These are phyloP conservation scores for Auriscalpium vulgare DNA, from an alignment of 768 basidiomycete genomes.

Conservation along the genomic window DNA sequence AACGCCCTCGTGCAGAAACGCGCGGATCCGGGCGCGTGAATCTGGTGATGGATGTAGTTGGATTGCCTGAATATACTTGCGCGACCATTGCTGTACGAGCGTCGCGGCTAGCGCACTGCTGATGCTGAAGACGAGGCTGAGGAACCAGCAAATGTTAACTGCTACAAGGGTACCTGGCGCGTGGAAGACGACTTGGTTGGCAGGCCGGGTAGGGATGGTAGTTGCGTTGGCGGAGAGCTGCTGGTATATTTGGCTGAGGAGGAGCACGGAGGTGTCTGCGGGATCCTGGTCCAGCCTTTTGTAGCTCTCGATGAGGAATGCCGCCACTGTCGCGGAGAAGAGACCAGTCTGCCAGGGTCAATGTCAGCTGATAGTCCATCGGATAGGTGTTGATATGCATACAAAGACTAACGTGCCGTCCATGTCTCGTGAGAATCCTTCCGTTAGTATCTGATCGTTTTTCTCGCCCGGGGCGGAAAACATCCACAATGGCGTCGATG, in stretches of 20 bases:
- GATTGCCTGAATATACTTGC: constrained; percentile 7
- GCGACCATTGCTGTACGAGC: constrained; percentile 14
- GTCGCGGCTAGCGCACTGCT: constrained; percentile 8
- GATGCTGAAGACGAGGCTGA: constrained; percentile 9
- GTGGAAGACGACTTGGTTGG: background rate
- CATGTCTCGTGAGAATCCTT: constrained; percentile 10
- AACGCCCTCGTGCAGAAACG: constrained; percentile 6
- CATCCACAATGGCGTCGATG: background rate
- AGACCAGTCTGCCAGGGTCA: constrained; percentile 9
- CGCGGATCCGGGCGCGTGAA: constrained; percentile 7
- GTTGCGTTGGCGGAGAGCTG: background rate
- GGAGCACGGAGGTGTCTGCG: background rate
- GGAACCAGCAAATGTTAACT: constrained; percentile 14
- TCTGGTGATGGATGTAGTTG: constrained; percentile 3
- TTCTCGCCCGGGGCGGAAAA: background rate
- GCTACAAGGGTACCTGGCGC: background rate
- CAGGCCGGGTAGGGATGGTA: background rate
- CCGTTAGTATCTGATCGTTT: background rate
- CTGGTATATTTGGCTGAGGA: background rate
- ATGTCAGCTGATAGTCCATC: background rate
- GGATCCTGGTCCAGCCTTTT: constrained; percentile 2
- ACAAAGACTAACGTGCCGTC: constrained; percentile 15
- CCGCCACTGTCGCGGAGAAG: constrained; percentile 9
- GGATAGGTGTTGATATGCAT: background rate
- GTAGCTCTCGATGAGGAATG: constrained; percentile 10